These are phyloP conservation scores for Suhomyces faveliae DNA, from an alignment of 805 yeast species.

Conservation along the genomic window DNA sequence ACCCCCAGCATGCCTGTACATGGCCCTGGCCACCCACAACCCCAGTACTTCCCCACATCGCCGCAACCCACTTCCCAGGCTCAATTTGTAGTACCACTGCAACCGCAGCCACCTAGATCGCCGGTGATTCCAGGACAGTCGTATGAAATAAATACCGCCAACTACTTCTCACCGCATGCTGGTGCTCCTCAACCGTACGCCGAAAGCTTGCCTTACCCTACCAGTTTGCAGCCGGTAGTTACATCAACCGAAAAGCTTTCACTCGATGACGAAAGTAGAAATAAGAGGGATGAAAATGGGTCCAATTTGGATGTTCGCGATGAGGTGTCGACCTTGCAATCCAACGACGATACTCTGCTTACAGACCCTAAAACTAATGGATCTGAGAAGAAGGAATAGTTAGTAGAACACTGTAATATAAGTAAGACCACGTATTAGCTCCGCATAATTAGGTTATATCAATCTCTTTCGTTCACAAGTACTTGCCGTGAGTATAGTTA, in stretches of 20 bases:
- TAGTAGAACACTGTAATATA: not conserved
- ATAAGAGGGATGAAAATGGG: not conserved
- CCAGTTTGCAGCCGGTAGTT: conserved; percentile 11
- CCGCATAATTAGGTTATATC: not conserved
- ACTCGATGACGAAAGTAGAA: not conserved
- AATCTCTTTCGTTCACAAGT: too few relatives aligned
- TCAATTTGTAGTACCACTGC: conserved; percentile 10
- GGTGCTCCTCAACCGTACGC: conserved; percentile 13
- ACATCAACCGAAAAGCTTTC: conserved; percentile 3
- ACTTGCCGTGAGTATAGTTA: too few relatives aligned
- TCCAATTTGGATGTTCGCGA: conserved; percentile 4
- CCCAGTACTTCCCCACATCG: conserved; percentile 39
- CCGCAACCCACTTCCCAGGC: conserved; percentile 22
- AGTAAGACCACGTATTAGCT: not conserved
- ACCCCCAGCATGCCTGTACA: conserved; percentile 33
- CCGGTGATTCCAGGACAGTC: conserved; percentile 7
- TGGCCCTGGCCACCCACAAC: conserved; percentile 22
- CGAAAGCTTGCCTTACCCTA: conserved; percentile 17
- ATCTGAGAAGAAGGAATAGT: not conserved
- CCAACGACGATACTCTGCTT: conserved; percentile 3
- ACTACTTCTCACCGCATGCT: conserved; percentile 16
- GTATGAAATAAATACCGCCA: conserved; percentile 15
- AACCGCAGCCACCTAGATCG: conserved; percentile 5
- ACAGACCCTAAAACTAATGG: not conserved
- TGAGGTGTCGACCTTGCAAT: conserved; percentile 15